phyloP scores from a whole-genome alignment of 352 stramenopile genomes.

The Phytophthora tentaculata region DNA sequence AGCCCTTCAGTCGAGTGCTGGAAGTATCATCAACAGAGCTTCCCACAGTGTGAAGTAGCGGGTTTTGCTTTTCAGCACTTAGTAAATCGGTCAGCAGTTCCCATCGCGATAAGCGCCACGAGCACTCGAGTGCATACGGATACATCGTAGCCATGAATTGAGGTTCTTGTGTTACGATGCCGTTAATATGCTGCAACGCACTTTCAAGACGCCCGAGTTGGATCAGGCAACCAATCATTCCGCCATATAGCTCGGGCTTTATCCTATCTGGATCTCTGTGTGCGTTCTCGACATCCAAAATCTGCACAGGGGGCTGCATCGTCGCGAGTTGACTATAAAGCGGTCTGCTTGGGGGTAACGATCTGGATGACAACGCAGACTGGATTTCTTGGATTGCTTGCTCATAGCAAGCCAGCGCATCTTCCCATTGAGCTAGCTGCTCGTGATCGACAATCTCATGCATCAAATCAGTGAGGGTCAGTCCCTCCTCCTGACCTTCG shows the following conservation, averaged over 20 bases:
- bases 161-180: slow-evolving; percentile 81
- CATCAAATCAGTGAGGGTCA: slow-evolving; percentile 72
- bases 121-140: slow-evolving; percentile 82
- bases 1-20: slow-evolving; percentile 54
- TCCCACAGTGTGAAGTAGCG: slow-evolving; percentile 51
- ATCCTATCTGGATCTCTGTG: slow-evolving; percentile 57
- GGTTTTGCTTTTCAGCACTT: slow-evolving; percentile 76
- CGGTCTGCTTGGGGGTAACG: slow-evolving; percentile 23
- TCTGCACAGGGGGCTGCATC: slow-evolving; percentile 27
- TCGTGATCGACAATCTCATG: slow-evolving; percentile 76
- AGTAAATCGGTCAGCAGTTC: slow-evolving; percentile 79
- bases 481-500: slow-evolving; percentile 38
- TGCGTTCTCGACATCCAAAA: slow-evolving; percentile 40
- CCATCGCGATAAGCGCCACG: slow-evolving; percentile 88
- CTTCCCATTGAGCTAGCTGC: slow-evolving; percentile 78
- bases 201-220: slow-evolving; percentile 85
- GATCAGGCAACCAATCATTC: slow-evolving; percentile 86
- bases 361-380: slow-evolving; percentile 45
- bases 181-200: slow-evolving; percentile 87
- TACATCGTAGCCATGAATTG: slow-evolving; percentile 83
- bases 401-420: slow-evolving; percentile 79
- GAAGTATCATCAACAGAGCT: slow-evolving; percentile 22
- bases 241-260: slow-evolving; percentile 80
- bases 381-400: slow-evolving; percentile 80
- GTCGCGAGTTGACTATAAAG: slow-evolving; percentile 28